phyloP scores from a whole-genome alignment of 2,329 filamentous ascomycete genomes.

The Sporothrix protearum region DNA sequence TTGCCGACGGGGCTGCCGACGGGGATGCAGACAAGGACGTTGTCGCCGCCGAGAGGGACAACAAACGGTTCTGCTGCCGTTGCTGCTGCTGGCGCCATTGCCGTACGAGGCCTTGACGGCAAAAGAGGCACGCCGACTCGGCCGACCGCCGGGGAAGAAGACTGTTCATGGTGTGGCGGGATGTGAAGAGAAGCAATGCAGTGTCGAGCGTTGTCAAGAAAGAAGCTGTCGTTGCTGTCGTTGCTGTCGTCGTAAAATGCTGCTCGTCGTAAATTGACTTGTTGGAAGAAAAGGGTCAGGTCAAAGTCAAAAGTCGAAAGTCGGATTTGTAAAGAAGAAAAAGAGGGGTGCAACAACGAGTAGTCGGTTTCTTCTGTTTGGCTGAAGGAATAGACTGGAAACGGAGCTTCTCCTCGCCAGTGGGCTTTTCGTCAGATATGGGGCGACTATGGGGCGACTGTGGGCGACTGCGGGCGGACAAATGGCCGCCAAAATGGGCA shows the following conservation, averaged over 20 bases:
- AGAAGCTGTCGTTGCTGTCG: background rate
- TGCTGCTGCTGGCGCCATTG: conserved; percentile 39
- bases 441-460: background rate
- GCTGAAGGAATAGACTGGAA: background rate
- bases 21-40: no score
- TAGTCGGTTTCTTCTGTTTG: background rate
- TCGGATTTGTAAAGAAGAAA: background rate
- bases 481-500: background rate
- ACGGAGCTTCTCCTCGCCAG: background rate
- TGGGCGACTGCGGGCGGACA: background rate
- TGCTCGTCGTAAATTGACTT: background rate
- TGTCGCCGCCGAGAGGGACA: conserved; percentile 34
- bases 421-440: background rate
- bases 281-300: no score
- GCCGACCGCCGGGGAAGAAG: conserved; percentile 36
- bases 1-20: no score
- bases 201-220: background rate
- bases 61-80: conserved; percentile 2
- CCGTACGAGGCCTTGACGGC: conserved; percentile 41
- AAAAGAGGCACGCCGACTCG: conserved; percentile 41
- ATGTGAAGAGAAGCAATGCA: background rate
- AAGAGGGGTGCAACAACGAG: background rate
- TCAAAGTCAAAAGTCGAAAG: no score
- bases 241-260: background rate
- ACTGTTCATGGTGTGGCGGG: conserved; percentile 44